These are phyloP conservation scores for Lichtheimia hyalospora DNA, from an alignment of 371 early-diverging fungal genomes.

Conservation along the genomic window DNA sequence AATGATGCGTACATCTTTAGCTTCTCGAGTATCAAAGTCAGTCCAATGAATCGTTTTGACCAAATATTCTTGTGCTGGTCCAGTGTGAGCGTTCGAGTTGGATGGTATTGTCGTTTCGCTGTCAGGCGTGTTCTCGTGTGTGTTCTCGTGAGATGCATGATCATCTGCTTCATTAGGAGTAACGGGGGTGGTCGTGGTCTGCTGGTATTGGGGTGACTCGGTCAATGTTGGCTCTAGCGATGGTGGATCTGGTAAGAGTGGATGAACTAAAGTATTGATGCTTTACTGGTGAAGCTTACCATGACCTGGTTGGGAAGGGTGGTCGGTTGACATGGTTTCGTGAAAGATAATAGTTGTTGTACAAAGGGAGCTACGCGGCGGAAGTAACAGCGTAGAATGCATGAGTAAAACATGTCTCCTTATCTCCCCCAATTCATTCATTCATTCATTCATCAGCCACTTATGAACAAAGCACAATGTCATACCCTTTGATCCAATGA, in stretches of 20 bases:
- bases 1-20: conserved; percentile 60
- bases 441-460: no score
- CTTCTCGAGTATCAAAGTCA: conserved; percentile 36
- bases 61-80: conserved; percentile 51
- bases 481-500: not conserved
- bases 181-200: not conserved
- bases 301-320: no score
- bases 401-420: no score
- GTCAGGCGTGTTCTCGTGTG: not conserved
- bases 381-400: no score
- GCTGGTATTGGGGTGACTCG: not conserved
- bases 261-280: no score
- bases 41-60: conserved; percentile 70
- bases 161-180: not conserved
- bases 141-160: not conserved
- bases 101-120: not conserved
- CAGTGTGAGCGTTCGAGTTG: not conserved
- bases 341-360: no score
- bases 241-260: not conserved
- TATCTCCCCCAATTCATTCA: no score
- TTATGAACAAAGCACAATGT: not conserved
- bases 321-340: no score
- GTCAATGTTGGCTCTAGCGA: not conserved
- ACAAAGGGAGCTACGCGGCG: no score
- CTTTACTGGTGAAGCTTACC: no score